phyloP scores from a whole-genome alignment of 1,284 basidiomycete species.

The Exobasidium cylindrosporum region DNA sequence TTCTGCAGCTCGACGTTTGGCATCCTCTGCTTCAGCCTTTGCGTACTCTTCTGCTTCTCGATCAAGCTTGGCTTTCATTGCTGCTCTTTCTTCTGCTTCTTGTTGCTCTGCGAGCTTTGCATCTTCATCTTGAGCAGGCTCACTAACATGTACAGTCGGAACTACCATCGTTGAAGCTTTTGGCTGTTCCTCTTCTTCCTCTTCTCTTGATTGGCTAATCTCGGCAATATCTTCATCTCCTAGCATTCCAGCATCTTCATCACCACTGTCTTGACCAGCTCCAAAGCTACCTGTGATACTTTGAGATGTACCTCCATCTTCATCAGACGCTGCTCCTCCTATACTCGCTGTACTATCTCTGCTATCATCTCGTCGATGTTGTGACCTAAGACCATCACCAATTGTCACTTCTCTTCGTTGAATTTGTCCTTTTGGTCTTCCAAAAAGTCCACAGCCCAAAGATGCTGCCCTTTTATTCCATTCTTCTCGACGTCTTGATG shows the following conservation, averaged over 20 bases:
- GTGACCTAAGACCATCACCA: background rate
- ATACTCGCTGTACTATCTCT: background rate
- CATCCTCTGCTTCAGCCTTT: constrained; percentile 27
- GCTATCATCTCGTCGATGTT: constrained; percentile 7
- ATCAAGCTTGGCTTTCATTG: background rate
- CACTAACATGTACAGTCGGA: background rate
- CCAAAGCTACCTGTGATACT: constrained; percentile 8
- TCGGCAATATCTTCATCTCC: constrained; percentile 31
- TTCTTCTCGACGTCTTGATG: constrained; percentile 3
- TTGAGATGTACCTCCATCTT: constrained; percentile 14
- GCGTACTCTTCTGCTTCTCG: constrained; percentile 9
- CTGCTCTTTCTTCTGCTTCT: constrained; percentile 10
- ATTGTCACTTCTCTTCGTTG: constrained; percentile 8
- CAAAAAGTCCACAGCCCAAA: constrained; percentile 23
- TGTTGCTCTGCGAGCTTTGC: background rate
- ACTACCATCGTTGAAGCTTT: too few relatives aligned
- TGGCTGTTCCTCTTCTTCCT: constrained; percentile 21
- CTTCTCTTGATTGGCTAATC: constrained; percentile 19
- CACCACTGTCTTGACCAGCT: constrained; percentile 21
- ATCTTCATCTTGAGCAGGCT: constrained; percentile 4
- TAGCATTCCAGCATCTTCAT: constrained; percentile 42
- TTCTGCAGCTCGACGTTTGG: constrained; percentile 24
- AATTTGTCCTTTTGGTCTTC: constrained; percentile 21
- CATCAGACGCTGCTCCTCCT: constrained; percentile 22
- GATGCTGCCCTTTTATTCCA: constrained; percentile 12